Evolutionary conservation across 2,329 filamentous ascomycete genomes (phyloP).

Genomic region (Nemania sp.): DNA sequence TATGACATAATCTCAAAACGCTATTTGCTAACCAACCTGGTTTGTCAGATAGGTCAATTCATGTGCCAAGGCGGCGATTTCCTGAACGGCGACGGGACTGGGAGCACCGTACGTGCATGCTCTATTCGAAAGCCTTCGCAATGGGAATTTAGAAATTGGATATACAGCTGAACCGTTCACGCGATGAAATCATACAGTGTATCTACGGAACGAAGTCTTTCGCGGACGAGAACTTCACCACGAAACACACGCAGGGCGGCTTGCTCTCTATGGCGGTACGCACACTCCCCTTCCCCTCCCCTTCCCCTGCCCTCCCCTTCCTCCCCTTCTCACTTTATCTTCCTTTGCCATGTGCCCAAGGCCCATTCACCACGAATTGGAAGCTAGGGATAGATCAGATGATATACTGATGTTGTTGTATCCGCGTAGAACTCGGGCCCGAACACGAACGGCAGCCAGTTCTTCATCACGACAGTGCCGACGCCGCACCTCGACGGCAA

Average conservation of each 20-base stretch:
- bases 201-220: constrained; percentile 89
- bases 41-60: constrained; percentile 82
- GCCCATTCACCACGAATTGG: not conserved
- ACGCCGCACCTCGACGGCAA: constrained; percentile 90
- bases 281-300: constrained; percentile 30
- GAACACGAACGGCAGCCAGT: constrained; percentile 92
- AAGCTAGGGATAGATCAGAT: no score
- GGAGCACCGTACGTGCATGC: constrained; percentile 65
- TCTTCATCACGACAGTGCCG: constrained; percentile 91
- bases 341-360: not conserved
- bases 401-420: not conserved
- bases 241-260: constrained; percentile 78
- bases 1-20: not conserved
- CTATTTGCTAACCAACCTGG: not conserved
- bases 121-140: no score
- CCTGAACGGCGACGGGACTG: constrained; percentile 88
- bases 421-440: constrained; percentile 76
- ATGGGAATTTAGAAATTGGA: no score
- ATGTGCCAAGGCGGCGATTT: constrained; percentile 99
- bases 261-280: constrained; percentile 90
- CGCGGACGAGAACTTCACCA: constrained; percentile 83
- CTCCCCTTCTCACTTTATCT: not conserved
- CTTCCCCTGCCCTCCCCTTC: constrained; percentile 1
- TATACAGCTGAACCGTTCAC: not conserved
- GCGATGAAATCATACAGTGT: constrained; percentile 43